Conservation (phyloP, 2,329 filamentous ascomycete genomes). For the Camptophora hylomeconis region DNA sequence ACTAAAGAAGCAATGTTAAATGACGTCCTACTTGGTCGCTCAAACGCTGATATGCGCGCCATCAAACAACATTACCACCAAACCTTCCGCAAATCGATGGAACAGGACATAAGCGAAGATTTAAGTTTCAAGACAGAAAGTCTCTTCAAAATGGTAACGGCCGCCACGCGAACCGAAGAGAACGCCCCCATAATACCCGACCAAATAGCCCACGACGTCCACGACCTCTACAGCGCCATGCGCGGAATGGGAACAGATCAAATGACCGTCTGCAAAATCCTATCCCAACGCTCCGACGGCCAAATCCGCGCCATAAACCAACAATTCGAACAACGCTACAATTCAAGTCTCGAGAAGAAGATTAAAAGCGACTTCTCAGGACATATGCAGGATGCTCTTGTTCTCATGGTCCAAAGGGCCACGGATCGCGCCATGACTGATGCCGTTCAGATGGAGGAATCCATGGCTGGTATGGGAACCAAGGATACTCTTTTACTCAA, state of each 20-base stretch:
- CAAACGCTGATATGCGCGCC: conserved; percentile 74
- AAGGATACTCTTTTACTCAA: conserved; percentile 69
- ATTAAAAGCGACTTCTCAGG: conserved; percentile 76
- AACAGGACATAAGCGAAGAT: conserved; percentile 61
- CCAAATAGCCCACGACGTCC: conserved; percentile 62
- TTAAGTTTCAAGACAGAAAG: conserved; percentile 75
- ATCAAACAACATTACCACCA: conserved; percentile 71
- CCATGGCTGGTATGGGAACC: conserved; percentile 78
- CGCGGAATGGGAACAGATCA: conserved; percentile 63
- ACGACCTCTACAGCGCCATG: conserved; percentile 63
- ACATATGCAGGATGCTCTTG: conserved; percentile 77
- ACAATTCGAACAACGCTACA: conserved; percentile 61
- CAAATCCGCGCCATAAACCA: conserved; percentile 73
- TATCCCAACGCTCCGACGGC: conserved; percentile 62
- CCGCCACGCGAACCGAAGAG: conserved; percentile 65
- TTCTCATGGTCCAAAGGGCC: conserved; percentile 66
- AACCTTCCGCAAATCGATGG: conserved; percentile 52
- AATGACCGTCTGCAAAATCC: conserved; percentile 63
- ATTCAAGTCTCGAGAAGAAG: conserved; percentile 55
- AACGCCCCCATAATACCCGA: conserved; percentile 58
- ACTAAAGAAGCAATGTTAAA: conserved; percentile 81
- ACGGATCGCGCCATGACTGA: conserved; percentile 74
- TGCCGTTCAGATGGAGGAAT: conserved; percentile 66
- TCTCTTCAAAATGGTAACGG: conserved; percentile 72
- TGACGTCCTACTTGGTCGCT: conserved; percentile 68